phyloP scores from a whole-genome alignment of 306 rosid genomes.

The Carpinus fangiana region DNA sequence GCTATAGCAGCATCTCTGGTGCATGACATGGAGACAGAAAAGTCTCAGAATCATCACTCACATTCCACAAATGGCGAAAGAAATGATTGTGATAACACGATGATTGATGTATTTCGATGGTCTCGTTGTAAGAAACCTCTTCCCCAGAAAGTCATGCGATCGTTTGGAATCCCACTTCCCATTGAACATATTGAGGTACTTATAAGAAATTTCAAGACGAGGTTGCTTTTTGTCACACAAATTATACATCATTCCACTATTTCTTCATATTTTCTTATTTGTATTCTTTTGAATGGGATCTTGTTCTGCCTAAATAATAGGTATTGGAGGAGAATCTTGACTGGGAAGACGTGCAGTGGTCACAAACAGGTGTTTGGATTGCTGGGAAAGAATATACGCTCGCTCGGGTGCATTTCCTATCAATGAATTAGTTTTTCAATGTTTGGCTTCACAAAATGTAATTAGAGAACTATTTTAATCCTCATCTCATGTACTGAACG shows the following conservation, averaged over 20 bases:
- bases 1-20: constrained; percentile 46
- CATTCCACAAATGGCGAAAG: constrained; percentile 71
- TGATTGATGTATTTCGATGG: constrained; percentile 87
- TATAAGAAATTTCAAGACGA: neutral
- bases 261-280: neutral
- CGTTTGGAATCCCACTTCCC: constrained; percentile 84
- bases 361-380: constrained; percentile 96
- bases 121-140: constrained; percentile 86
- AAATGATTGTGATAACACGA: constrained; percentile 53
- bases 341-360: constrained; percentile 99
- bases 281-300: neutral
- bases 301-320: constrained; percentile 40
- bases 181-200: constrained; percentile 83
- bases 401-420: constrained; percentile 94
- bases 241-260: neutral
- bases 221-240: neutral
- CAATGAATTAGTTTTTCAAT: constrained; percentile 49
- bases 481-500: neutral
- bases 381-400: constrained; percentile 84
- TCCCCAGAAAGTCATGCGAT: constrained; percentile 77
- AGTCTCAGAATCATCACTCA: constrained; percentile 61
- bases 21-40: constrained; percentile 60
- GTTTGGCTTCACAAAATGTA: neutral
- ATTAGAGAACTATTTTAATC: neutral
- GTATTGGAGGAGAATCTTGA: constrained; percentile 88